A percentile compares a stretch with the other conserved stretches of the same genome.
These are phyloP conservation scores for Pezicula neosporulosa DNA, from an alignment of 2,329 filamentous ascomycete genomes.

Conservation along the genomic window DNA sequence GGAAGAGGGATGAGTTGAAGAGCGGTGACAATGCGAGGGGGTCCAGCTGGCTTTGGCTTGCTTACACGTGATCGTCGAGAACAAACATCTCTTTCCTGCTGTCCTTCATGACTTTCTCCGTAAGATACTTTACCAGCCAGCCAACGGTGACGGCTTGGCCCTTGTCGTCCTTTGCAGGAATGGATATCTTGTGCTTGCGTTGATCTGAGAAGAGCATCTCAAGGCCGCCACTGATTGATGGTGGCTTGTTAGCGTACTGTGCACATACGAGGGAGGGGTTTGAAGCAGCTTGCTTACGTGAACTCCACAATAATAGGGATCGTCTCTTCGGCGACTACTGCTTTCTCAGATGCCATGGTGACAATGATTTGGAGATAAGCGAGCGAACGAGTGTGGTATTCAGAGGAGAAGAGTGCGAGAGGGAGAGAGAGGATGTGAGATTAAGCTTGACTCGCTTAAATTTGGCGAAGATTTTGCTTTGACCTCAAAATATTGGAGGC, in stretches of 20 bases:
- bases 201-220: constrained; percentile 91
- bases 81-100: constrained; percentile 84
- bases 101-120: constrained; percentile 81
- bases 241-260: constrained; percentile 5
- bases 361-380: neutral
- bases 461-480: neutral
- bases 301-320: constrained; percentile 72
- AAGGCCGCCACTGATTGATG: constrained; percentile 68
- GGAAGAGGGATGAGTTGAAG: constrained; percentile 7
- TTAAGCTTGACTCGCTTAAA: neutral
- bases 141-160: constrained; percentile 65
- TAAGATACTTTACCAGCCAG: constrained; percentile 76
- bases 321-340: constrained; percentile 22
- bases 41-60: constrained; percentile 34
- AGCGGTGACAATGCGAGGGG: constrained; percentile 13
- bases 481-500: neutral
- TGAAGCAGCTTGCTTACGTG: constrained; percentile 28
- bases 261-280: neutral
- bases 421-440: neutral
- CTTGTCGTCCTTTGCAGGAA: constrained; percentile 61
- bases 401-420: neutral
- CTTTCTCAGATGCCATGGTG: constrained; percentile 16
- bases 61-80: constrained; percentile 82
- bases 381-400: neutral
- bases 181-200: constrained; percentile 64